phyloP scores from a whole-genome alignment of 306 rosid species.

The Lathyrus aphaca region DNA sequence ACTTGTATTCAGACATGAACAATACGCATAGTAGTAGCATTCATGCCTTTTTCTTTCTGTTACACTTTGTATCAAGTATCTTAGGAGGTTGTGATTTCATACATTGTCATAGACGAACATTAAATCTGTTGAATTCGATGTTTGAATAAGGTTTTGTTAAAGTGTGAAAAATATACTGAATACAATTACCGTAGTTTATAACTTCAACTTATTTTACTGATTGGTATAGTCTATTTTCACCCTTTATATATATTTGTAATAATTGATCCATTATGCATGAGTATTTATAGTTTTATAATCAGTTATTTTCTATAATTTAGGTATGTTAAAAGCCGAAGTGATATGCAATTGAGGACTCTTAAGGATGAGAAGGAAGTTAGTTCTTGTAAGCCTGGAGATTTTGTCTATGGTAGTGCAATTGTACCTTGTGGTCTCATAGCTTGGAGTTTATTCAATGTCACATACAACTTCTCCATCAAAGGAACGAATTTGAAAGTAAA shows the following conservation, averaged over 20 bases:
- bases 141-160: too few relatives aligned
- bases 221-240: background rate
- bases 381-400: conserved; percentile 72
- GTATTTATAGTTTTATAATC: conserved; percentile 13
- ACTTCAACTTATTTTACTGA: background rate
- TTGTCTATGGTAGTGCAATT: conserved; percentile 41
- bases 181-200: background rate
- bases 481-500: conserved; percentile 49
- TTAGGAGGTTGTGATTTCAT: too few relatives aligned
- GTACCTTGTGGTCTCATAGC: conserved; percentile 97
- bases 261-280: background rate
- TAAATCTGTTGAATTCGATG: too few relatives aligned
- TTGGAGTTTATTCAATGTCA: too few relatives aligned
- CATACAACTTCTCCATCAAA: conserved; percentile 59
- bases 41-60: too few relatives aligned
- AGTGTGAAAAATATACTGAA: too few relatives aligned
- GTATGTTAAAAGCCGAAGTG: conserved; percentile 94
- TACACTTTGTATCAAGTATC: too few relatives aligned
- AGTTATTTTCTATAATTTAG: conserved; percentile 44
- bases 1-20: too few relatives aligned
- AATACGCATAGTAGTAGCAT: too few relatives aligned
- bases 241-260: conserved; percentile 1
- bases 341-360: conserved; percentile 64
- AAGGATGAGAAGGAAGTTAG: conserved; percentile 19
- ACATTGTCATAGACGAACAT: too few relatives aligned